A percentile compares a stretch with the other conserved stretches of the same genome.
phyloP scores from a whole-genome alignment of 331 rosid species.

The Quercus phellos region DNA sequence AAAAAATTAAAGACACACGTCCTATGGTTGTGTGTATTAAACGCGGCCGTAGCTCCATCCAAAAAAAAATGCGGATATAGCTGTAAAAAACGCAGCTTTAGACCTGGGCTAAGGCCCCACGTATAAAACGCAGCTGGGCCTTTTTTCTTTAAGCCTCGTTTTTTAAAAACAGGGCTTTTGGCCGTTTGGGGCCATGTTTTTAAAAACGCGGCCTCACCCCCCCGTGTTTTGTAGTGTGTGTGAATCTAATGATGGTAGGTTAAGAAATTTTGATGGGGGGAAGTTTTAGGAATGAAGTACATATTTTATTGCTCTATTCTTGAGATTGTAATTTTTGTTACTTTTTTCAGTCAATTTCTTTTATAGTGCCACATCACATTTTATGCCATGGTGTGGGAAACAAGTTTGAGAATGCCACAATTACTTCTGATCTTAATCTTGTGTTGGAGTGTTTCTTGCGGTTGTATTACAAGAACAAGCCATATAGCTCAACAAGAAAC shows the following conservation, averaged over 20 bases:
- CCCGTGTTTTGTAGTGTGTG: neutral
- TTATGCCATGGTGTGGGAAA: slow-evolving; percentile 14
- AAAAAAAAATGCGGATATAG: too few relatives aligned
- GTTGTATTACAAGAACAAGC: neutral
- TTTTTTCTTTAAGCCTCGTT: too few relatives aligned
- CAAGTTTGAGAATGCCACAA: slow-evolving; percentile 11
- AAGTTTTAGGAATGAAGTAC: neutral
- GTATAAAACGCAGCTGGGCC: too few relatives aligned
- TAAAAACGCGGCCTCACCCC: too few relatives aligned
- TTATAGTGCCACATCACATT: slow-evolving; percentile 13
- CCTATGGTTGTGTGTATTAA: too few relatives aligned
- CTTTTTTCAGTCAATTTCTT: too few relatives aligned
- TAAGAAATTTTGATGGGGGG: neutral
- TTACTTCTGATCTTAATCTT: slow-evolving; percentile 3
- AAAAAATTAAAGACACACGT: too few relatives aligned
- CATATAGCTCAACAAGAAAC: slow-evolving; percentile 9
- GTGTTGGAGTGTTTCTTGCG: neutral
- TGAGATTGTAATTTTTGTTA: neutral
- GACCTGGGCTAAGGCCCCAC: too few relatives aligned
- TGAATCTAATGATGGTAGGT: neutral
- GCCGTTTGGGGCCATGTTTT: too few relatives aligned
- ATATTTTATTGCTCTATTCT: slow-evolving; percentile 1
- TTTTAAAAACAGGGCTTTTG: too few relatives aligned
- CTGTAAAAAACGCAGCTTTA: too few relatives aligned
- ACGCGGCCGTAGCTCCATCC: too few relatives aligned